A percentile compares a stretch with the other conserved stretches of the same genome.
These are phyloP conservation scores for Suillus weaverae DNA, from an alignment of 768 basidiomycete species.

Conservation along the genomic window DNA sequence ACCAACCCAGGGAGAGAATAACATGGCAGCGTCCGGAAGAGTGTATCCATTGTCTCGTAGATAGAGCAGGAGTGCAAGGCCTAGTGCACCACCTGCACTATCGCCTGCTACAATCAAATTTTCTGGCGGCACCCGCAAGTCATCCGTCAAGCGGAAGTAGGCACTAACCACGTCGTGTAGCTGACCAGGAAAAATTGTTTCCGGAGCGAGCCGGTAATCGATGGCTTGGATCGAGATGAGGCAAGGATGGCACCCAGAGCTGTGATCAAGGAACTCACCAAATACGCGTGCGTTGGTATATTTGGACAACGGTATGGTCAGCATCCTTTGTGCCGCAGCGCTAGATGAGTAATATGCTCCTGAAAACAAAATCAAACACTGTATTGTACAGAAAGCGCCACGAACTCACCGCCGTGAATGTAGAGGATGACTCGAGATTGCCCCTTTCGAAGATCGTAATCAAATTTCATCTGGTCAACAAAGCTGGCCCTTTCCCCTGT, in stretches of 20 bases:
- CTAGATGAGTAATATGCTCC: constrained; percentile 94
- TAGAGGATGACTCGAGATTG: constrained; percentile 88
- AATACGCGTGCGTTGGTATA: constrained; percentile 89
- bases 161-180: constrained; percentile 82
- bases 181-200: constrained; percentile 91
- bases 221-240: constrained; percentile 51
- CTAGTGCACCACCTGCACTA: constrained; percentile 89
- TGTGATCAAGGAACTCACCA: constrained; percentile 41
- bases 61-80: constrained; percentile 87
- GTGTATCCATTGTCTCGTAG: constrained; percentile 89
- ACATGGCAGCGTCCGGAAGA: constrained; percentile 79
- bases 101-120: constrained; percentile 90
- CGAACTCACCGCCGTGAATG: constrained; percentile 79
- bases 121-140: constrained; percentile 86
- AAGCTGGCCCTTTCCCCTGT: constrained; percentile 21
- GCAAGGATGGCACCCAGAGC: neutral
- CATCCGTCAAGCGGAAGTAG: constrained; percentile 84
- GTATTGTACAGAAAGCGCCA: neutral
- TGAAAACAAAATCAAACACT: constrained; percentile 27
- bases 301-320: constrained; percentile 91
- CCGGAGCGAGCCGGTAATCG: constrained; percentile 95
- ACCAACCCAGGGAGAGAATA: constrained; percentile 97
- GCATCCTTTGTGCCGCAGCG: constrained; percentile 83
- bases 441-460: constrained; percentile 34
- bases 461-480: constrained; percentile 20